Conservation (phyloP, 176 grass and related monocot species). For the Triticum urartu region DNA sequence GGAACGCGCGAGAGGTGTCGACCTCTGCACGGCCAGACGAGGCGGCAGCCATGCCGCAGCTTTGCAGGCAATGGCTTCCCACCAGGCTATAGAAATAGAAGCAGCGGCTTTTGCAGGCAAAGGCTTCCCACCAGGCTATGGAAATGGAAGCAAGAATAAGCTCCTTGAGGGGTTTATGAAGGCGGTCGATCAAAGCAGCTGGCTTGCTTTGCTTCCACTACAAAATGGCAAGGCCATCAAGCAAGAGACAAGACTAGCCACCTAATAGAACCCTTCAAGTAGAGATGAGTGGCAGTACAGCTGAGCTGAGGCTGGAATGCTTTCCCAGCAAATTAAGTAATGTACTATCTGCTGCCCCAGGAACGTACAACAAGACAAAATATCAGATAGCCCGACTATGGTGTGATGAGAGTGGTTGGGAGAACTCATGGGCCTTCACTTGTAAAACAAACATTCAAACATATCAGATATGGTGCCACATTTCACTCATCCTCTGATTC, state of each 20-base stretch:
- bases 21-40: slow-evolving; percentile 40
- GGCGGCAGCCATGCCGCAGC: slow-evolving; percentile 20
- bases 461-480: not conserved
- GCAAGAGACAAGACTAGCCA: slow-evolving; percentile 35
- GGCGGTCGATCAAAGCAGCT: not conserved
- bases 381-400: not conserved
- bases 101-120: slow-evolving; percentile 5
- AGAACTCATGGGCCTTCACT: slow-evolving; percentile 33
- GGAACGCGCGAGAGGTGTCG: slow-evolving; percentile 66
- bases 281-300: slow-evolving; percentile 39
- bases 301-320: slow-evolving; percentile 33
- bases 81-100: no score
- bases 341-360: slow-evolving; percentile 16
- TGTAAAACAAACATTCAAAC: slow-evolving; percentile 34
- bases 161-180: slow-evolving; percentile 25
- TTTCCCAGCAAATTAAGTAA: slow-evolving; percentile 34
- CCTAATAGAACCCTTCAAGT: slow-evolving; percentile 57
- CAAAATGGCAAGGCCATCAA: slow-evolving; percentile 51
- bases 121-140: slow-evolving; percentile 9
- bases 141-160: slow-evolving; percentile 18
- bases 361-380: slow-evolving; percentile 25
- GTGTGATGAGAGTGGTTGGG: slow-evolving; percentile 25
- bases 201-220: slow-evolving; percentile 80
- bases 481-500: not conserved
- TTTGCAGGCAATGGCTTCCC: slow-evolving; percentile 21